A percentile compares a stretch with the other conserved stretches of the same genome.
Conservation (phyloP, 2,329 filamentous ascomycete genomes). For the Talaromyces sp. region DNA sequence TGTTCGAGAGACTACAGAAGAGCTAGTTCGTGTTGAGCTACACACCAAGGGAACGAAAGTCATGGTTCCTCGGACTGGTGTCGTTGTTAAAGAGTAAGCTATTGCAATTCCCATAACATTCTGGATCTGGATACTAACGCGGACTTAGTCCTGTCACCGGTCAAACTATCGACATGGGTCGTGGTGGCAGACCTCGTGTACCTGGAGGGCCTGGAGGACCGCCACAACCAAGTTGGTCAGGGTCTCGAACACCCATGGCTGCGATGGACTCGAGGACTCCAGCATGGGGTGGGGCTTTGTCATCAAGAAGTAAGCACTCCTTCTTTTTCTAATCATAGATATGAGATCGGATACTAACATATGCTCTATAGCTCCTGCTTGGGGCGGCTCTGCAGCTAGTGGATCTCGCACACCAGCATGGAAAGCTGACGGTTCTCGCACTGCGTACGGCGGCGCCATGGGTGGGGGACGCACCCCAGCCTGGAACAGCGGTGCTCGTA, state of each 20-base stretch:
- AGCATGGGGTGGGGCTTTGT: conserved; percentile 59
- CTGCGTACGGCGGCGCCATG: conserved; percentile 66
- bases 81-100: conserved; percentile 77
- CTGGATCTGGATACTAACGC: conserved; percentile 17
- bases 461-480: conserved; percentile 66
- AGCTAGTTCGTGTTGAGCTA: conserved; percentile 80
- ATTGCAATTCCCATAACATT: neutral
- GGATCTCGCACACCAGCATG: conserved; percentile 49
- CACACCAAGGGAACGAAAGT: conserved; percentile 93
- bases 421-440: conserved; percentile 54
- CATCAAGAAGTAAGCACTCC: conserved; percentile 54
- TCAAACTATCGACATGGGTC: conserved; percentile 66
- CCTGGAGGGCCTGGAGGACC: conserved; percentile 41
- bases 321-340: neutral
- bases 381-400: conserved; percentile 29
- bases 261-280: conserved; percentile 63
- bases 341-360: conserved; percentile 19
- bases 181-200: conserved; percentile 43
- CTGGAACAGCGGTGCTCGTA: conserved; percentile 73
- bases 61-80: conserved; percentile 70
- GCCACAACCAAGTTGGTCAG: conserved; percentile 52
- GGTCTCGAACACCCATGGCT: conserved; percentile 64
- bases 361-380: conserved; percentile 37
- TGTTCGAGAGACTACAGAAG: conserved; percentile 88
- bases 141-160: conserved; percentile 57